phyloP scores from a whole-genome alignment of 2,329 filamentous ascomycete species.

The Magnaporthiopsis incrustans region DNA sequence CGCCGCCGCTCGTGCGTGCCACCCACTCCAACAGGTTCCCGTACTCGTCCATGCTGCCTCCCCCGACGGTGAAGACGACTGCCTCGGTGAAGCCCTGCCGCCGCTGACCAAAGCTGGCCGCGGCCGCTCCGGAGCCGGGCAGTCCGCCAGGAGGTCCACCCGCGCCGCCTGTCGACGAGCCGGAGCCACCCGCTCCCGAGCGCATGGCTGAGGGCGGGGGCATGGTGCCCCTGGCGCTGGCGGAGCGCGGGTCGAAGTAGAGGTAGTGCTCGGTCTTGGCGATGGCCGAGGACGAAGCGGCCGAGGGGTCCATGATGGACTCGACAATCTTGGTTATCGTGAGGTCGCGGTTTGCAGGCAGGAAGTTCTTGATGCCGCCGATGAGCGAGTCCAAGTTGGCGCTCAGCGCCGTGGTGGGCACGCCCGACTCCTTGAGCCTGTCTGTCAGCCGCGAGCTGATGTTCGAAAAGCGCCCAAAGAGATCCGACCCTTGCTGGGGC shows the following conservation, averaged over 20 bases:
- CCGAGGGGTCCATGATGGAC: conserved; percentile 91
- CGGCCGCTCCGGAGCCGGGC: conserved; percentile 48
- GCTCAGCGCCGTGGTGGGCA: conserved; percentile 57
- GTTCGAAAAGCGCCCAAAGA: conserved; percentile 90
- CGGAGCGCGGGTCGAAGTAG: conserved; percentile 92
- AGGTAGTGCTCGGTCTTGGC: conserved; percentile 94
- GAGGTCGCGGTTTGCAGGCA: conserved; percentile 91
- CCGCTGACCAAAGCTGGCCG: conserved; percentile 80
- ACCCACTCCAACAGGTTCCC: conserved; percentile 97
- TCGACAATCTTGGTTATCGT: conserved; percentile 98
- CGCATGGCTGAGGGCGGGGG: conserved; percentile 64
- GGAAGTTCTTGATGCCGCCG: conserved; percentile 93
- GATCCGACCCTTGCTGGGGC: conserved; percentile 57
- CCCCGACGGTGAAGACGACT: conserved; percentile 90
- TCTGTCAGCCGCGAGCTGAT: conserved; percentile 83
- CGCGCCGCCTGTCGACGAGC: conserved; percentile 20
- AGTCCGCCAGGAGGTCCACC: conserved; percentile 36
- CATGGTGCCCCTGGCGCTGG: conserved; percentile 87
- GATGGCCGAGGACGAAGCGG: conserved; percentile 84
- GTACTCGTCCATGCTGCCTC: conserved; percentile 98
- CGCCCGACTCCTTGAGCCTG: conserved; percentile 81
- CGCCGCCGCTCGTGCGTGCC: conserved; percentile 56
- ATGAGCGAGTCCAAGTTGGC: conserved; percentile 91
- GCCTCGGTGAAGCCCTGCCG: conserved; percentile 85
- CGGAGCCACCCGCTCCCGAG: conserved; percentile 24